A percentile compares a stretch with the other conserved stretches of the same genome.
phyloP scores from a whole-genome alignment of 1,284 basidiomycete species.

The Trametes pubescens region DNA sequence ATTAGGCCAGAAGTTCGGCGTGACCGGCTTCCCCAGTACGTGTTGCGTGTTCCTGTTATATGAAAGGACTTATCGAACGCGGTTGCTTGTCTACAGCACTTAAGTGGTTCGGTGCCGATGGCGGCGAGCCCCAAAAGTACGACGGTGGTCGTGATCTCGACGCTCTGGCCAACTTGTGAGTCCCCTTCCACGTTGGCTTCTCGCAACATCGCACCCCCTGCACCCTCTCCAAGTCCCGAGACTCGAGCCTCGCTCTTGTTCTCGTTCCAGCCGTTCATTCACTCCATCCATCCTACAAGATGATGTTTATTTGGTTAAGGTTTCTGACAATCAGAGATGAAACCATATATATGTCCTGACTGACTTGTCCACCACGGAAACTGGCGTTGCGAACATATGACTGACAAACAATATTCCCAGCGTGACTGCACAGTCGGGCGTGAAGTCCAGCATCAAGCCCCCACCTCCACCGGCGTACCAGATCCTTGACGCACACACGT shows the following conservation, averaged over 20 bases:
- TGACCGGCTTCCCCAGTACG: conserved; percentile 89
- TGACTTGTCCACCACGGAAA: not conserved
- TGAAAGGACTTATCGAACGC: conserved; percentile 13
- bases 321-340: conserved; percentile 32
- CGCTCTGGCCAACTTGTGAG: conserved; percentile 78
- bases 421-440: conserved; percentile 77
- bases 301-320: conserved; percentile 33
- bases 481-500: conserved; percentile 76
- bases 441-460: conserved; percentile 87
- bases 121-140: conserved; percentile 76
- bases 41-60: conserved; percentile 23
- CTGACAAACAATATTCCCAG: conserved; percentile 48
- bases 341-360: conserved; percentile 19
- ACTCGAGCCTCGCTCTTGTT: not conserved
- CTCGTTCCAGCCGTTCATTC: not conserved
- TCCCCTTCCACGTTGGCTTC: conserved; percentile 14
- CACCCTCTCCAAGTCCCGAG: no score
- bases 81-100: conserved; percentile 61
- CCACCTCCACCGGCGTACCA: conserved; percentile 81
- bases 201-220: not conserved
- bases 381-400: not conserved
- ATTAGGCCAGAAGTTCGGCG: conserved; percentile 76
- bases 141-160: conserved; percentile 86
- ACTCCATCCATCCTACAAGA: not conserved
- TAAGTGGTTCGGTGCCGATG: conserved; percentile 86